Evolutionary conservation across 2,329 filamentous ascomycete genomes (phyloP), one percentile per base, ranked within the genome.

Genomic region (Fusarium pseudonygamai): DNA sequence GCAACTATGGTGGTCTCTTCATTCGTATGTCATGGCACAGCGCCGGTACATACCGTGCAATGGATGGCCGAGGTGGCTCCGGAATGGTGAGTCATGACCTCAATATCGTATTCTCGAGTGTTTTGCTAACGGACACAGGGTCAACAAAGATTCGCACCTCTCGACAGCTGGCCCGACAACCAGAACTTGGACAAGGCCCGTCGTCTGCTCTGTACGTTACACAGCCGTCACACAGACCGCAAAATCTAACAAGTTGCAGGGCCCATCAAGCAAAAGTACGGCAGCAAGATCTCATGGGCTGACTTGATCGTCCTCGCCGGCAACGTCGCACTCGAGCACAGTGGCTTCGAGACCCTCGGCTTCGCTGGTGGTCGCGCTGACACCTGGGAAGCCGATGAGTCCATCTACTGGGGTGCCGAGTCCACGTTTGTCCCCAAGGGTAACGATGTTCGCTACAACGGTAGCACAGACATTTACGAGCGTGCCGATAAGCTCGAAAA

Each of bases 261-360:
- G 91, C 93, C 93, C 64, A 90, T 95, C 84, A 95, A 95, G 89
- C 92, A 93, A 77, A 95, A 95, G 87, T 95, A 95, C 75, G 93
- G 93, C 81, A 90, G 90, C 86, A 93, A 93, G 86, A 92, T 95
- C 82, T 94, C 93, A 0, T 95, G 93, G 93, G 91, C 92, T 30
- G 93, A 95, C 79, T 83, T 95, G 67, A 81, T 92, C 55, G 86
- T 94, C 64, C 87, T 95, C 60, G 88, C 91, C 34, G 93, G 93
- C 74, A 94, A 94, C 80, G 92, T 94, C 22, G 92, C 93, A 52
- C 87, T 95, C 72, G 93, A 95, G 84, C 89, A 88, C 71, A 94
- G 93, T 91, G 93, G 91, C 69, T 88, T 93, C 83, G 88, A 90
- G 83, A 90, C 92, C 43, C 90, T 93, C 71, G 93, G 93, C 72